Percentiles rank a stretch among this genome's conserved stretches.
phyloP scores from a whole-genome alignment of 345 rosid genomes.

The Fremontodendron californicum region DNA sequence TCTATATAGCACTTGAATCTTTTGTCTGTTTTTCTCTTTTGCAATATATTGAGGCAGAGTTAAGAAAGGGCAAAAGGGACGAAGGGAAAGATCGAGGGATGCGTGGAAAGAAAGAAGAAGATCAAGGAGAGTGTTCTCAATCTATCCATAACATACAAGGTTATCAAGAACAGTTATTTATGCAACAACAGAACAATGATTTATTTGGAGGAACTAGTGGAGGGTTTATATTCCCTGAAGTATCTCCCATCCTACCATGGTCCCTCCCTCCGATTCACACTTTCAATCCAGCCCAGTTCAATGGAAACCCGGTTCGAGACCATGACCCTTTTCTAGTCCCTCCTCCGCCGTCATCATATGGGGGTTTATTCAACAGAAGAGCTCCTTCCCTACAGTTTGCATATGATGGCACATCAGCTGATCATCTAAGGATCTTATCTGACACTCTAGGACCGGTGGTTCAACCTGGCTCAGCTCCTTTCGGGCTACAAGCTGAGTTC shows the following conservation, averaged over 20 bases:
- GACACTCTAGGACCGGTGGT: constrained; percentile 72
- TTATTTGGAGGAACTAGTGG: constrained; percentile 34
- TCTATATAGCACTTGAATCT: constrained; percentile 9
- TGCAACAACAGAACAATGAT: constrained; percentile 44
- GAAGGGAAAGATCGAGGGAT: constrained; percentile 18
- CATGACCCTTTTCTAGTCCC: constrained; percentile 65
- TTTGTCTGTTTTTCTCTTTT: background rate
- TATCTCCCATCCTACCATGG: constrained; percentile 58
- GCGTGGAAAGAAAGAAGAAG: constrained; percentile 69
- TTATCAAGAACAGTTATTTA: constrained; percentile 60
- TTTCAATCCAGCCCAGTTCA: constrained; percentile 29
- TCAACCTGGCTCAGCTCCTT: constrained; percentile 59
- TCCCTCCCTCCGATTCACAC: constrained; percentile 39
- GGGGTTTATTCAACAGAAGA: constrained; percentile 58
- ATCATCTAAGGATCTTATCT: constrained; percentile 77
- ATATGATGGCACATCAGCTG: constrained; percentile 55
- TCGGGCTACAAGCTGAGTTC: constrained; percentile 76
- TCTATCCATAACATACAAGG: constrained; percentile 56
- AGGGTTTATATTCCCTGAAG: constrained; percentile 53
- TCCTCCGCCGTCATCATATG: constrained; percentile 59
- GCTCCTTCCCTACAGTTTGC: constrained; percentile 60
- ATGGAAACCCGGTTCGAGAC: constrained; percentile 36
- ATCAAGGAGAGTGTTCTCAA: constrained; percentile 60
- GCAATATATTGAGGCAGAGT: background rate
- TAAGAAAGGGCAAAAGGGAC: background rate